Base-by-base conservation (phyloP, 768 basidiomycete genomes). In the Tricholoma terreum region DNA sequence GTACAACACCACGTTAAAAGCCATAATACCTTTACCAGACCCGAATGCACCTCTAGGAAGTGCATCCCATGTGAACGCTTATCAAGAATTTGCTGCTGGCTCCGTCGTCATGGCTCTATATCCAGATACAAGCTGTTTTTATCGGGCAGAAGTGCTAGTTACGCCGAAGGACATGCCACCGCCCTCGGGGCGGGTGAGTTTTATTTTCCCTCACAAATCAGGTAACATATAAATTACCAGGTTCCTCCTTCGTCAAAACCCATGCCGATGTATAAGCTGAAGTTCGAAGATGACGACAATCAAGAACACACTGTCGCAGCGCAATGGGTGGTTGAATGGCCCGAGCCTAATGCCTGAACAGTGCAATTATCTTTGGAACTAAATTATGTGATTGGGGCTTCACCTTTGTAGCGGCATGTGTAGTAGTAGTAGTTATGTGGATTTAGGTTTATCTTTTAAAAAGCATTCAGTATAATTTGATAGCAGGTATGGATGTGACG, bases 101-200 rank as follows among this genome's bases (percentile, higher is more conserved):
- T 84, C 87, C 19, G 88, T 80, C 0, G 92, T 94, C 9, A 83
- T 94, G 81, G 92, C 90, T 1, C 75, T 93, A n/a, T 94, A 92
- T 71, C 92, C 92, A 0, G 92, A 94, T 66, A 94, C 92, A 0
- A 93, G 90, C 63, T 92, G 89, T 68, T 94, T 94, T 75, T 94
- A 94, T 65, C 87, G 89, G 24, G 92, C 92, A 6, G 88, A 91
- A 65, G 90, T 94, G 6, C 78, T 91, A 46, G 78, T 83, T n/a
- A 82, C 84, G 9, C 90, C 89, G 8, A 76, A 71, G 59, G 72
- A 77, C 50, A 66, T 75, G 54, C 46, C 9, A 9, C 73, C 74
- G 45, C 69, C 69, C 19, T 61, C 65, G 33, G 73, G 74, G 50
- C 69, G 73, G 54, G 75, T 78, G 59, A 61, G 73, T 61, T 31